These are phyloP conservation scores for Boletus tomentosulus DNA, from an alignment of 768 basidiomycete species.

Conservation along the genomic window DNA sequence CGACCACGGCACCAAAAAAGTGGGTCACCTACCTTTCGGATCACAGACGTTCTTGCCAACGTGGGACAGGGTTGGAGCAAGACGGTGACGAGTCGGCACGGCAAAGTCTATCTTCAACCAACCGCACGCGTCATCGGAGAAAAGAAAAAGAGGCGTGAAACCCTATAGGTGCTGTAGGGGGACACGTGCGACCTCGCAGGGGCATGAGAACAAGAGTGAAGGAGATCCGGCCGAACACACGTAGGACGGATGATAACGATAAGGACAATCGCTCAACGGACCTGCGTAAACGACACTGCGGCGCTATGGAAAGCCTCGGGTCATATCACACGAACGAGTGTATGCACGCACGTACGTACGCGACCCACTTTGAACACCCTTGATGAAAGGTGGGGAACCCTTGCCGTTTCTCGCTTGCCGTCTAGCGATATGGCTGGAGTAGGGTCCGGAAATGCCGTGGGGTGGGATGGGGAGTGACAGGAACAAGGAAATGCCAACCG, in stretches of 20 bases:
- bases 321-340: neutral
- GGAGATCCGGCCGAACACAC: neutral
- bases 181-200: neutral
- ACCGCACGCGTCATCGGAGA: neutral
- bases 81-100: neutral
- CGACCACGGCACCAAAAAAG: neutral
- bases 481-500: neutral
- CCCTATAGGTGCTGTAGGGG: too few species aligned
- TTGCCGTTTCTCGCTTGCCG: neutral
- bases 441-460: neutral
- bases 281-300: neutral
- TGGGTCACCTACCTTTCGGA: slow-evolving; percentile 6
- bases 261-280: neutral
- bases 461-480: neutral
- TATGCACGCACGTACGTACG: neutral
- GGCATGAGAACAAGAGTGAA: neutral
- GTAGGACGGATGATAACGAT: neutral
- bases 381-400: neutral
- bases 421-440: neutral
- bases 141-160: neutral
- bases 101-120: neutral
- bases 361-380: neutral
- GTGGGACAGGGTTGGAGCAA: neutral
- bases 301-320: neutral
- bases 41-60: slow-evolving; percentile 2